Percentiles rank a stretch among this genome's conserved stretches.
phyloP scores from a whole-genome alignment of 805 yeast species.

The Jamesozyma piceae region DNA sequence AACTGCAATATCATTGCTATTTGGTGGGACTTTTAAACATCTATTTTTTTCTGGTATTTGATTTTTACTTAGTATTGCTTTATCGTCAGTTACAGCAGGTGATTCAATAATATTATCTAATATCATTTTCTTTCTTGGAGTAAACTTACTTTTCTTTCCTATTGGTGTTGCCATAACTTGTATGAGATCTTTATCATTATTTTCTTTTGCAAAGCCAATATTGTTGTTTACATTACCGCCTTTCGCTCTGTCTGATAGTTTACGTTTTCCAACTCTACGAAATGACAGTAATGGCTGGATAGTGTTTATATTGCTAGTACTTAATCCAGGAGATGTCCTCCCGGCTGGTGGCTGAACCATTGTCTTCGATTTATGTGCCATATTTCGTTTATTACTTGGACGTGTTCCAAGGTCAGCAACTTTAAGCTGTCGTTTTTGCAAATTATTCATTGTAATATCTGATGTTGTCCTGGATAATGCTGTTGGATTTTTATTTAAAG shows the following conservation, averaged over 20 bases:
- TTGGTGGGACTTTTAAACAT: neutral
- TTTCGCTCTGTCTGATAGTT: neutral
- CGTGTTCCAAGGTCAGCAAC: slow-evolving; percentile 15
- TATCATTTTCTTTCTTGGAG: slow-evolving; percentile 10
- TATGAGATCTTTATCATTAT: neutral
- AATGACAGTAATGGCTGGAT: slow-evolving; percentile 13
- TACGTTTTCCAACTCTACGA: slow-evolving; percentile 26
- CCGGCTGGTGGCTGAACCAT: neutral
- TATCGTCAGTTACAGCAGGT: slow-evolving; percentile 9
- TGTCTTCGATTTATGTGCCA: slow-evolving; percentile 2
- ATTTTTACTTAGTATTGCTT: neutral
- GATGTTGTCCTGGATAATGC: slow-evolving; percentile 22
- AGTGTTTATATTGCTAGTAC: neutral
- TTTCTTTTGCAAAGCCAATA: neutral
- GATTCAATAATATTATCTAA: slow-evolving; percentile 21
- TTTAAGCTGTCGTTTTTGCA: slow-evolving; percentile 25
- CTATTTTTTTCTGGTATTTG: neutral
- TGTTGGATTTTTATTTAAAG: slow-evolving; percentile 10
- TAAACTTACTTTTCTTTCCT: slow-evolving; percentile 7
- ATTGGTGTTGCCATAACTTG: slow-evolving; percentile 28
- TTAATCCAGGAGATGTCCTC: neutral
- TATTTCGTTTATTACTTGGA: neutral
- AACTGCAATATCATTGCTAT: neutral
- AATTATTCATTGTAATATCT: slow-evolving; percentile 22
- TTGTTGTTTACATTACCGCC: neutral